phyloP scores from a whole-genome alignment of 768 basidiomycete genomes.

The Sistotremastrum niveocremeum region DNA sequence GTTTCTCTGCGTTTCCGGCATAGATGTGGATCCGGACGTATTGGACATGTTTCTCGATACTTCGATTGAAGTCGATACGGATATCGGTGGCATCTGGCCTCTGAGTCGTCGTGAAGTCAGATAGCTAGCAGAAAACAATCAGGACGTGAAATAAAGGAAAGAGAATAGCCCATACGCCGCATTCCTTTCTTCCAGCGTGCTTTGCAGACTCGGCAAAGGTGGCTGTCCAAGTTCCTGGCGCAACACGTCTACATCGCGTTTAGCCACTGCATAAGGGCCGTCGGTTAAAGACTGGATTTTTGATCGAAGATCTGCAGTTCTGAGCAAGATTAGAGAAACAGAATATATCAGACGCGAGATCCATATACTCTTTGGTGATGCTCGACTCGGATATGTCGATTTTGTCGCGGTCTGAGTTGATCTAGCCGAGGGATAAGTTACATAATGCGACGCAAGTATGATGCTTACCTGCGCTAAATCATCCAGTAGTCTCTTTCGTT shows the following conservation, averaged over 20 bases:
- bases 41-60: conserved; percentile 49
- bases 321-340: conserved; percentile 16
- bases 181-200: conserved; percentile 58
- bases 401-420: conserved; percentile 77
- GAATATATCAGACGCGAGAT: not conserved
- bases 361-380: conserved; percentile 52
- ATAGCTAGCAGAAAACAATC: not conserved
- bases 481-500: conserved; percentile 53
- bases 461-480: conserved; percentile 50
- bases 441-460: not conserved
- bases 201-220: conserved; percentile 58
- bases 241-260: conserved; percentile 63
- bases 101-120: conserved; percentile 5
- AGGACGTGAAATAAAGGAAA: not conserved
- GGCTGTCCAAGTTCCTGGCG: conserved; percentile 65
- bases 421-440: conserved; percentile 22
- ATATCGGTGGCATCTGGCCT: conserved; percentile 2
- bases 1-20: conserved; percentile 13
- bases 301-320: conserved; percentile 49
- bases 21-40: conserved; percentile 27
- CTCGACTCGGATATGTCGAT: conserved; percentile 55
- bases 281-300: conserved; percentile 59
- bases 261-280: conserved; percentile 62
- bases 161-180: conserved; percentile 21
- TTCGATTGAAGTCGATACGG: conserved; percentile 17